Conservation (phyloP, 2,329 filamentous ascomycete genomes). For the Metarhizium sp. region DNA sequence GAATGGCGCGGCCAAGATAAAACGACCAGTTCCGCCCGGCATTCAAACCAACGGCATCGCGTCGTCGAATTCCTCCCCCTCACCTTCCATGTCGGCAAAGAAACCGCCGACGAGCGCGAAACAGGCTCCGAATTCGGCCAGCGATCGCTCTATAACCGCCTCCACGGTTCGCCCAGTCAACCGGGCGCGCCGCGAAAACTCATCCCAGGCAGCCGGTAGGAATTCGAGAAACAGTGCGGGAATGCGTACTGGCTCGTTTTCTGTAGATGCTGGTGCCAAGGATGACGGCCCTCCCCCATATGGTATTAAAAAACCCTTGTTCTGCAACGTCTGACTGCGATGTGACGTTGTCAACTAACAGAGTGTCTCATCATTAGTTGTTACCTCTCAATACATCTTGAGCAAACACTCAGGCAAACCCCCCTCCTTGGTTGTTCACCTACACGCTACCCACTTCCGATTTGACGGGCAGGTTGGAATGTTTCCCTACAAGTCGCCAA, state of each 20-base stretch:
- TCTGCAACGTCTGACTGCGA: not conserved
- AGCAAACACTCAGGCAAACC: constrained; percentile 65
- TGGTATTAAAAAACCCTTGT: constrained; percentile 25
- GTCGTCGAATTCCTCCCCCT: constrained; percentile 50
- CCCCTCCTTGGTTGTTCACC: constrained; percentile 78
- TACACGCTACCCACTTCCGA: constrained; percentile 77
- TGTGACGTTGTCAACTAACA: constrained; percentile 1
- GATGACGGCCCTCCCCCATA: constrained; percentile 41
- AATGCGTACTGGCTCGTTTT: constrained; percentile 37
- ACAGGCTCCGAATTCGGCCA: constrained; percentile 23
- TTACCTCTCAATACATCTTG: constrained; percentile 70
- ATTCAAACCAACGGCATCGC: constrained; percentile 56
- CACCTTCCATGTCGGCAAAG: constrained; percentile 47
- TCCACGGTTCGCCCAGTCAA: constrained; percentile 40
- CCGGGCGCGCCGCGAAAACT: constrained; percentile 49
- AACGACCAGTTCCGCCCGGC: constrained; percentile 56
- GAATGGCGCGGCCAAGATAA: constrained; percentile 48
- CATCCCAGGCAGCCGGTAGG: constrained; percentile 33
- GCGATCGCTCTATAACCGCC: constrained; percentile 27
- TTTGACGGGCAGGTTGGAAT: constrained; percentile 93
- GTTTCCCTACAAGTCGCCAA: constrained; percentile 86
- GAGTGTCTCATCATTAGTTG: constrained; percentile 38
- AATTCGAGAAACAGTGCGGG: constrained; percentile 42
- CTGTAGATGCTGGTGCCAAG: constrained; percentile 30
- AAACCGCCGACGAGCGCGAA: constrained; percentile 39